A percentile compares a stretch with the other conserved stretches of the same genome.
phyloP scores from a whole-genome alignment of 345 rosid genomes.

The Gossypium longicalyx region DNA sequence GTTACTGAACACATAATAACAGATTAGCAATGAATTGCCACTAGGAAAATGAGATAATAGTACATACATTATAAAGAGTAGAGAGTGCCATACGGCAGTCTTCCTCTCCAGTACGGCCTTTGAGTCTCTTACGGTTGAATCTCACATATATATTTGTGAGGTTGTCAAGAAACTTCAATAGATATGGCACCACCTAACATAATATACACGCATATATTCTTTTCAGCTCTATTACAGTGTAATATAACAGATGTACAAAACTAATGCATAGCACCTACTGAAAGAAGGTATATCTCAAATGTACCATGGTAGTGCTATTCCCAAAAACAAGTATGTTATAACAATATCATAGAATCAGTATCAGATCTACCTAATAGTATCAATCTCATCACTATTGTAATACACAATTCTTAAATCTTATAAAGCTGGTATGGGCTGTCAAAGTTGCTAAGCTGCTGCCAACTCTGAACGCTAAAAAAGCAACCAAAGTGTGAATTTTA shows the following conservation, averaged over 20 bases:
- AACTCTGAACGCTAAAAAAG: neutral
- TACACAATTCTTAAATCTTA: neutral
- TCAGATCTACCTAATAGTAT: neutral
- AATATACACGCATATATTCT: neutral
- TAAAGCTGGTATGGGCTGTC: neutral
- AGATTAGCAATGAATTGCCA: slow-evolving; percentile 1
- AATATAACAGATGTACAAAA: neutral
- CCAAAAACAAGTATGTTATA: neutral
- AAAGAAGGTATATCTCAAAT: neutral
- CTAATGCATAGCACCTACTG: neutral
- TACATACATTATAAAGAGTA: slow-evolving; percentile 79
- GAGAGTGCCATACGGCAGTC: slow-evolving; percentile 89
- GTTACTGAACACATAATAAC: neutral
- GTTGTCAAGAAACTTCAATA: slow-evolving; percentile 86
- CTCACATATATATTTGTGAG: slow-evolving; percentile 96
- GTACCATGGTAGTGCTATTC: neutral
- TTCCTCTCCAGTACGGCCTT: slow-evolving; percentile 90
- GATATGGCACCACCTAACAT: slow-evolving; percentile 87
- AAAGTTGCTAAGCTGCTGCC: slow-evolving; percentile 2
- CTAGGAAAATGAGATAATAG: slow-evolving; percentile 12
- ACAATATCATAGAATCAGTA: neutral
- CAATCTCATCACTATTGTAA: neutral
- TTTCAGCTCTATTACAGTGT: neutral
- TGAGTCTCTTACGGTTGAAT: slow-evolving; percentile 93
- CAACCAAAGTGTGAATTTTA: neutral